These are phyloP conservation scores for Pharnaceum exiguum DNA, from an alignment of 148 eudicot genomes.

Conservation along the genomic window DNA sequence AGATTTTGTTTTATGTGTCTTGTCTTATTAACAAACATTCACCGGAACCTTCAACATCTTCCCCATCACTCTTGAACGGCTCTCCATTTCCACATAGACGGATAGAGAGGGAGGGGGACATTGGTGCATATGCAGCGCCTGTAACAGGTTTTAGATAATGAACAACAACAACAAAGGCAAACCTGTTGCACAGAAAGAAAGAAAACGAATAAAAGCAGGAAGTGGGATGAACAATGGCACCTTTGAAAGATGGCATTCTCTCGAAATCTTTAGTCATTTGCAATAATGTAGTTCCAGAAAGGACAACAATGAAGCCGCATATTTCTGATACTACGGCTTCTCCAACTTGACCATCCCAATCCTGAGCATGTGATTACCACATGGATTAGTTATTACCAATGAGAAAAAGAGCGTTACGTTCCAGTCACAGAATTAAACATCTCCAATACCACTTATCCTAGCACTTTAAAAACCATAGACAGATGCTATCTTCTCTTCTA, in stretches of 20 bases:
- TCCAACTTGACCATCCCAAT: slow-evolving; percentile 59
- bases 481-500: too few species aligned
- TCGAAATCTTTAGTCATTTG: slow-evolving; percentile 55
- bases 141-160: neutral
- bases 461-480: neutral
- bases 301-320: slow-evolving; percentile 55
- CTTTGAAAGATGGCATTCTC: slow-evolving; percentile 50
- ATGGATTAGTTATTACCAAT: neutral
- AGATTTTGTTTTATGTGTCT: slow-evolving; percentile 8
- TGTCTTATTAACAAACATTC: slow-evolving; percentile 29
- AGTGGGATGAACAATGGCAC: slow-evolving; percentile 8
- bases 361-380: slow-evolving; percentile 25
- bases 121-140: slow-evolving; percentile 40
- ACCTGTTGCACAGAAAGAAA: neutral
- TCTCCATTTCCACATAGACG: slow-evolving; percentile 41
- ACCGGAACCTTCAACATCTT: slow-evolving; percentile 24
- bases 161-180: neutral
- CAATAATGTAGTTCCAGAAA: slow-evolving; percentile 51
- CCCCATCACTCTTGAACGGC: slow-evolving; percentile 25
- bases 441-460: neutral
- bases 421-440: neutral
- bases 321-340: slow-evolving; percentile 44
- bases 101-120: slow-evolving; percentile 47
- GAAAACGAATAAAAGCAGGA: neutral
- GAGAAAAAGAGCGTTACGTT: too few species aligned